These are phyloP conservation scores for Tinospora cordifolia DNA, from an alignment of 164 flowering plant species.

Conservation along the genomic window DNA sequence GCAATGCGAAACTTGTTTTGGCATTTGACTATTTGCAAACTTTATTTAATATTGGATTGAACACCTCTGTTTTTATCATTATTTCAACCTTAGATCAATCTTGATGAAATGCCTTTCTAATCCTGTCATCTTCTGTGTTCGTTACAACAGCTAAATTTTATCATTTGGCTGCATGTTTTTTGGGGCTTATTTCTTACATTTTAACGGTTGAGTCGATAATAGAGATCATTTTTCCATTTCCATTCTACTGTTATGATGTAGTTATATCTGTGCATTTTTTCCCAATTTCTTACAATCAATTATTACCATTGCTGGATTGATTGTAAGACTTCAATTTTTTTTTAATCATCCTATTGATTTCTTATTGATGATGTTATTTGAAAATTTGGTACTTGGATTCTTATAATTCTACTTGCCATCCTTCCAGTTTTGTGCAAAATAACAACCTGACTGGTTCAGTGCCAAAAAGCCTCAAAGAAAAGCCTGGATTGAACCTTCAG, in stretches of 20 bases:
- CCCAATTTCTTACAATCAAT: neutral
- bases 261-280: neutral
- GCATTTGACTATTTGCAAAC: too few relatives aligned
- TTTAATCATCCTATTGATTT: neutral
- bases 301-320: neutral
- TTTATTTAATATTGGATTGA: too few relatives aligned
- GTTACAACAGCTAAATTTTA: too few relatives aligned
- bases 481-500: constrained; percentile 58
- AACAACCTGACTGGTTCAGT: constrained; percentile 73
- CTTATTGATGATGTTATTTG: neutral
- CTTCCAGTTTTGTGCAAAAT: constrained; percentile 66
- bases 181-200: neutral
- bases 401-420: constrained; percentile 2
- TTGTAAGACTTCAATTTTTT: neutral
- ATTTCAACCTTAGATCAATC: too few relatives aligned
- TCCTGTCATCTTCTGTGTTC: too few relatives aligned
- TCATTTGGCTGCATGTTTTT: too few relatives aligned
- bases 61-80: too few relatives aligned
- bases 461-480: constrained; percentile 45
- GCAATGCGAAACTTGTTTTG: too few relatives aligned
- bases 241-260: neutral
- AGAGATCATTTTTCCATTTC: neutral
- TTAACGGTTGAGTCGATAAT: neutral
- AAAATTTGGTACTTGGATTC: neutral
- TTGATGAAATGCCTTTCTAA: too few relatives aligned